Evolutionary conservation across 495 filamentous ascomycete species (phyloP).

Genomic region (Clavariopsis aquatica): DNA sequence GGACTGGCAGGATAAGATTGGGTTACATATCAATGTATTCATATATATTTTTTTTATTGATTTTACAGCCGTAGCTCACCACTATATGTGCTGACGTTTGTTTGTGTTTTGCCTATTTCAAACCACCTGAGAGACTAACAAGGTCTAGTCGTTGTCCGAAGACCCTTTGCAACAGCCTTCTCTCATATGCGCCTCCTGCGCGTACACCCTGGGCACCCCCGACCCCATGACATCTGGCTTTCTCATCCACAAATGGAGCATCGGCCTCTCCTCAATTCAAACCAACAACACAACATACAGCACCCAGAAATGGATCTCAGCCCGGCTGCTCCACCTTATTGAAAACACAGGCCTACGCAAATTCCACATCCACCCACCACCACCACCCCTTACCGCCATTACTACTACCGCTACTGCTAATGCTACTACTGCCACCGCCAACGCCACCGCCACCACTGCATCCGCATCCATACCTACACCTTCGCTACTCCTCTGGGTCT

Average conservation of each 20-base stretch:
- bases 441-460: neutral
- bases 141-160: neutral
- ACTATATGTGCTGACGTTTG: conserved; percentile 9
- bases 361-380: conserved; percentile 34
- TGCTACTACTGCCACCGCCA: too few species aligned
- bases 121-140: neutral
- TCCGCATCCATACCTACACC: neutral
- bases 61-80: neutral
- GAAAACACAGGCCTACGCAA: conserved; percentile 42
- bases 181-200: conserved; percentile 15
- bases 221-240: conserved; percentile 10
- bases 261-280: neutral
- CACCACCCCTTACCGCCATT: neutral
- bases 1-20: conserved; percentile 30
- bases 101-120: neutral
- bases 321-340: conserved; percentile 39
- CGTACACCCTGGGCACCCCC: conserved; percentile 4
- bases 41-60: neutral
- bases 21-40: conserved; percentile 17
- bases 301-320: conserved; percentile 45
- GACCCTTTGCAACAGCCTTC: neutral
- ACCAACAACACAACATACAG: conserved; percentile 12
- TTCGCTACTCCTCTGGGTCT: conserved; percentile 42
- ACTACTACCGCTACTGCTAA: too few species aligned
- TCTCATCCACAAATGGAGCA: conserved; percentile 29